Evolutionary conservation across 148 eudicot genomes (phyloP), one percentile per base, ranked within the genome.

Genomic region (Chenopodium album): DNA sequence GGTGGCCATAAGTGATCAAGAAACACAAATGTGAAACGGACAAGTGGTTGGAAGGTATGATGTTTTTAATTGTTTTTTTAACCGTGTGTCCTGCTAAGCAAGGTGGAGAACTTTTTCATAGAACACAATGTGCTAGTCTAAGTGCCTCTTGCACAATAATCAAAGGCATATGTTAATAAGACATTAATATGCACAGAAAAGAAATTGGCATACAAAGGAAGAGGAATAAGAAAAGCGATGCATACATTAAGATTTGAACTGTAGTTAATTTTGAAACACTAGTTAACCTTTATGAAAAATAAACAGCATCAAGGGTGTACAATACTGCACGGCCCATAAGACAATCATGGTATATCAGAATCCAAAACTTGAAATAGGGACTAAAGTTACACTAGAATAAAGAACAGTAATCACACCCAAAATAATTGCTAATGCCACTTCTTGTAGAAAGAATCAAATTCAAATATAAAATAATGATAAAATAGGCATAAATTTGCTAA

Each of bases 131-230:
- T 59, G 46, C 44, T 73, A 29, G 46, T 41, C 34, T 11, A 20
- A 79, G 50, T 5, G 20, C 14, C 20, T 19, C 71, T 63, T 9
- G 59, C 29, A 2, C 14, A 65, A 80, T 3, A 73, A 13, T 65
- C 56, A 26, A 29, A 80, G 13, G 23, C 29, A 80, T 80, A 46
- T 80, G 59, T 37, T 9, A 29, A 69, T 37, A 75, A 23, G 8
- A 47, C 34, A 28, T 16, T 22, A 0, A 48, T 50, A 65, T 65
- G 48, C 78, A 48, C 76, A 60, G 14, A 17, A 28, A 59, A 26
- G 2, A 73, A 10, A 73, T 31, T 31, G 32, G 32, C 32, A 31
- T 31, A 31, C 32, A 31, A 1, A 31, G 32, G 32, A 31, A 31
- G 32, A 31, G 32, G 32, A 31, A 31, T 31, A 31, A 31, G 44